Evolutionary conservation across 495 filamentous ascomycete species (phyloP).

Genomic region (Glonium stellatum): DNA sequence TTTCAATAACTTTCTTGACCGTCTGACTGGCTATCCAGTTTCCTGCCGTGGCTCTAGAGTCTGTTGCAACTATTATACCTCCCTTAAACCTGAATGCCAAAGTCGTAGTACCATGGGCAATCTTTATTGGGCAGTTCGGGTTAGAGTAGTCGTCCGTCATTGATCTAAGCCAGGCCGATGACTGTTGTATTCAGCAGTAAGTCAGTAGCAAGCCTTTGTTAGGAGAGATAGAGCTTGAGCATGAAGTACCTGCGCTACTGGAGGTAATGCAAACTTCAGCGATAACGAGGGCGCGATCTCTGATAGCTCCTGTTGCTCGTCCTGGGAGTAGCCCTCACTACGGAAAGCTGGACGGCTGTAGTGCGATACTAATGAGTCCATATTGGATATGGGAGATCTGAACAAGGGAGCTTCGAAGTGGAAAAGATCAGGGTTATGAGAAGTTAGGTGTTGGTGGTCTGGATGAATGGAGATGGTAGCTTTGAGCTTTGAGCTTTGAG

Average conservation of each 20-base stretch:
- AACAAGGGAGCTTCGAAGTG: not conserved
- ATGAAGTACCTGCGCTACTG: conserved; percentile 74
- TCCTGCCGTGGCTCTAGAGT: conserved; percentile 91
- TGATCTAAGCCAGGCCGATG: conserved; percentile 86
- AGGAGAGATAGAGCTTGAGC: not conserved
- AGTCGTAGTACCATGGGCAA: conserved; percentile 98
- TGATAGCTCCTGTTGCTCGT: conserved; percentile 69
- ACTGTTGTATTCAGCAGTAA: conserved; percentile 42
- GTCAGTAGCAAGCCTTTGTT: conserved; percentile 5
- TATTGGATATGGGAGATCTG: conserved; percentile 32
- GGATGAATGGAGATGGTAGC: not conserved
- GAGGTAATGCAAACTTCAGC: conserved; percentile 87
- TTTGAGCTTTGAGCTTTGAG: conserved; percentile 4
- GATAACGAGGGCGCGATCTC: conserved; percentile 63
- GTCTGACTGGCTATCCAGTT: conserved; percentile 99
- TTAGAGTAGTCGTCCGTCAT: conserved; percentile 96
- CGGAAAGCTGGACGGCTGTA: conserved; percentile 73
- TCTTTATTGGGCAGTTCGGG: conserved; percentile 94
- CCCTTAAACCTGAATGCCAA: conserved; percentile 95
- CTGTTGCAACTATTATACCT: conserved; percentile 95
- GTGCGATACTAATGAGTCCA: conserved; percentile 89
- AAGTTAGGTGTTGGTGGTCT: not conserved
- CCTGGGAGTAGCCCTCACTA: conserved; percentile 61
- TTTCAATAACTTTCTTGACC: conserved; percentile 98
- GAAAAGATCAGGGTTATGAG: not conserved